Conservation (phyloP, 2,329 filamentous ascomycete genomes). For the Neofusicoccum sp. region DNA sequence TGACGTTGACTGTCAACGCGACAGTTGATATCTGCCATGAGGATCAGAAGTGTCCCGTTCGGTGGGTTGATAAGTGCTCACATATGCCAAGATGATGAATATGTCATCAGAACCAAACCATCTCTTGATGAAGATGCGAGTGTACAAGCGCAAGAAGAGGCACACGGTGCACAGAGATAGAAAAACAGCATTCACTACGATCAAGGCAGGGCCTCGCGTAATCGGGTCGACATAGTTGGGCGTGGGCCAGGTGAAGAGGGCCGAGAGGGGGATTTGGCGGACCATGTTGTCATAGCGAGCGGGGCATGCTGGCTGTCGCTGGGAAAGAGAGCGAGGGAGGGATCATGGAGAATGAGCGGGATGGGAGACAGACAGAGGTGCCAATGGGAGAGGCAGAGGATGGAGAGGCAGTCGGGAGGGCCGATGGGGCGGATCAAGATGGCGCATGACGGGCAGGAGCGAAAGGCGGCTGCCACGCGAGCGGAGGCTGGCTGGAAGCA, state of each 20-base stretch:
- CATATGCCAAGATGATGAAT: constrained; percentile 45
- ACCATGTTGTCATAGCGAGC: constrained; percentile 18
- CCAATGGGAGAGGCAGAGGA: background rate
- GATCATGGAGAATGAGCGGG: background rate
- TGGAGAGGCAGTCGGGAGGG: background rate
- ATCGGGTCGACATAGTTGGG: constrained; percentile 47
- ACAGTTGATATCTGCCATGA: constrained; percentile 40
- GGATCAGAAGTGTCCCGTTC: background rate
- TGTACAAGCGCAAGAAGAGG: constrained; percentile 44
- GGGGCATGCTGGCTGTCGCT: background rate
- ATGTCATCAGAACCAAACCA: constrained; percentile 48
- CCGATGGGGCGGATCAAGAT: background rate
- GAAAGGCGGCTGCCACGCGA: background rate
- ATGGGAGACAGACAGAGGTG: too few species aligned
- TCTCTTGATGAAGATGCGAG: constrained; percentile 43
- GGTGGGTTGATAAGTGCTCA: constrained; percentile 25
- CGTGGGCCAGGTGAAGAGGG: constrained; percentile 41
- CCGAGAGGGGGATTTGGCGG: constrained; percentile 34
- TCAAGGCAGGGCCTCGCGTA: constrained; percentile 42
- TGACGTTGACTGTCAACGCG: constrained; percentile 41
- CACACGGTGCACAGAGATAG: constrained; percentile 39
- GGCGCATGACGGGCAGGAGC: too few species aligned
- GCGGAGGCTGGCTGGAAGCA: background rate
- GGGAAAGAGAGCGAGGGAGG: background rate
- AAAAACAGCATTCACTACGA: constrained; percentile 45